Percentiles rank a stretch among this genome's conserved stretches.
Conservation (phyloP, 192 early-diverging fungal species). For the Spizellomyces punctatus region DNA sequence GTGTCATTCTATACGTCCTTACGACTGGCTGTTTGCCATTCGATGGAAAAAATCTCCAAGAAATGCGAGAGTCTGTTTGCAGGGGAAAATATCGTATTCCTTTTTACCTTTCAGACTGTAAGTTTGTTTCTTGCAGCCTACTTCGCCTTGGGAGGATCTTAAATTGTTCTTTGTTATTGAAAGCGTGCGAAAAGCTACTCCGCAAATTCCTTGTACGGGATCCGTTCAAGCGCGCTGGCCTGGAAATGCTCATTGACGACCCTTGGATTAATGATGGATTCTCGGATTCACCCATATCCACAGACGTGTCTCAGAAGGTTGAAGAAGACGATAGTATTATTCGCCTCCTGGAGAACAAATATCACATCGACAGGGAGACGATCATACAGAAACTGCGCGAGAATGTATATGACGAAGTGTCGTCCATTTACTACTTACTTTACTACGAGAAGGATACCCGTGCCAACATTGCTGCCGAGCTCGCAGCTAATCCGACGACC, state of each 20-base stretch:
- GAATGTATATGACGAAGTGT: slow-evolving; percentile 60
- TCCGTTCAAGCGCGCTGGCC: slow-evolving; percentile 54
- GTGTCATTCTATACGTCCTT: slow-evolving; percentile 95
- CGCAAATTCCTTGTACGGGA: slow-evolving; percentile 63
- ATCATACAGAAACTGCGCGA: slow-evolving; percentile 54
- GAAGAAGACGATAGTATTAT: slow-evolving; percentile 60
- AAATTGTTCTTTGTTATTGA: neutral
- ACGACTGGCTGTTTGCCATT: slow-evolving; percentile 94
- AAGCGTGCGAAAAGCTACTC: slow-evolving; percentile 62
- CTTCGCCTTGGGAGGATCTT: neutral
- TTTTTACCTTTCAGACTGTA: slow-evolving; percentile 60
- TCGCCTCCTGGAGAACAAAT: slow-evolving; percentile 56
- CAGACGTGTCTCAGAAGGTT: slow-evolving; percentile 48
- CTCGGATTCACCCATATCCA: slow-evolving; percentile 52
- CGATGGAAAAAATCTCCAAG: slow-evolving; percentile 93
- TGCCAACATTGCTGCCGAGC: slow-evolving; percentile 23
- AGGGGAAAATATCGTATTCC: slow-evolving; percentile 67
- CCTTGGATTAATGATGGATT: slow-evolving; percentile 64
- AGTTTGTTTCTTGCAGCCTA: neutral
- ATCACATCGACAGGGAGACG: slow-evolving; percentile 51
- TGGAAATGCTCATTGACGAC: slow-evolving; percentile 64
- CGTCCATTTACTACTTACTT: slow-evolving; percentile 63
- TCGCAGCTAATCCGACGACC: slow-evolving; percentile 27
- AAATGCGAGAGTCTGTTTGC: slow-evolving; percentile 63
- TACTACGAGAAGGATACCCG: slow-evolving; percentile 60